Evolutionary conservation across 768 basidiomycete species (phyloP), one percentile per base, ranked within the genome.

Genomic region (Coprinopsis sp.): DNA sequence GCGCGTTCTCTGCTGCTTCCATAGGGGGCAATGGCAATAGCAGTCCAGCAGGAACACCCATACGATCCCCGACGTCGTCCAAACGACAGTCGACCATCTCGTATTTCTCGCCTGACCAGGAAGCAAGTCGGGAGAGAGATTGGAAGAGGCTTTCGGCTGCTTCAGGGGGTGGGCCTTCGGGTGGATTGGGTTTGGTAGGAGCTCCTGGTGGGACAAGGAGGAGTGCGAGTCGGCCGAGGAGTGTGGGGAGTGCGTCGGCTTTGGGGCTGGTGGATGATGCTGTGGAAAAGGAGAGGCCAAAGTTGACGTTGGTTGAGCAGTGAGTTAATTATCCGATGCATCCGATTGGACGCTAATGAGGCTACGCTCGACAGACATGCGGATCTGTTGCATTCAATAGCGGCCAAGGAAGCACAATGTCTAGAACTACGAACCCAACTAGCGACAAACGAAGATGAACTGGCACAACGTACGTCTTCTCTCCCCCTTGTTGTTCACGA

Each of bases 361-460:
- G 24, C 18, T 50, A 28, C 6, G 19, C 19, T 28, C 40, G 42
- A 6, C 24, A 91, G 90, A 57, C 87, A 92, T 55, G 79, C 83
- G 5, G 88, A 91, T 45, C 66, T 92, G 2, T 67, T 91, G n/a
- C 84, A 77, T 24, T 84, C 84, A 49, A 92, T 92, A 41, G 89
- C 90, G 0, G 87, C 90, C 64, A 91, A 91, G 53, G 90, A 91
- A 60, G 78, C 85, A 0, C 85, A 81, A 60, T 90, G 87, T 54
- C 76, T 91, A 31, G 89, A 92, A 47, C 71, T 91, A 34, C 81
- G 87, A 14, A 78, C 83, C 4, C 87, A 88, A 53, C 78, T 92
- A 2, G 73, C 74, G 6, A 58, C 65, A 12, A 86, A 91, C 53
- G 89, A 92, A 65, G 73, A 73, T 2, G 90, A 91, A 57, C 71